Evolutionary conservation across 1,284 basidiomycete species (phyloP).

Genomic region (Puccinia triticina): DNA sequence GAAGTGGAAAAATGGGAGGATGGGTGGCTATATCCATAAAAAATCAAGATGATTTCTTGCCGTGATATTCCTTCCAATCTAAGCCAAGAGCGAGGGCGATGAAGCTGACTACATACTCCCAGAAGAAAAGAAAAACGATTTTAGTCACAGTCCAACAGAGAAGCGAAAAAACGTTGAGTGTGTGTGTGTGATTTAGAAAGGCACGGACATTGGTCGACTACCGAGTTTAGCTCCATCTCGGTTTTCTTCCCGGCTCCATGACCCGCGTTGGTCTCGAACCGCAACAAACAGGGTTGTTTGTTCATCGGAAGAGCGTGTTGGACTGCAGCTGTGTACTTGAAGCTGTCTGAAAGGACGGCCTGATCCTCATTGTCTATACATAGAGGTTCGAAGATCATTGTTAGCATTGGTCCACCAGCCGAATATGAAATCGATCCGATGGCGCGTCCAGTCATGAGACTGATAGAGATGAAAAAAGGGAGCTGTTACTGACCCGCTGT

Average conservation of each 20-base stretch:
- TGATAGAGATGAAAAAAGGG: not conserved
- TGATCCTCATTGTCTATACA: conserved; percentile 69
- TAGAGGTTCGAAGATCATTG: not conserved
- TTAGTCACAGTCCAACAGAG: not conserved
- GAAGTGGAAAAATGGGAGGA: no score
- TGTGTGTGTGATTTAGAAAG: not conserved
- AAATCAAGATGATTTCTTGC: not conserved
- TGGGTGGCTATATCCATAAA: no score
- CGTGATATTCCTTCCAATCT: conserved; percentile 39
- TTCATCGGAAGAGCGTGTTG: conserved; percentile 68
- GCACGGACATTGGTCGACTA: conserved; percentile 71
- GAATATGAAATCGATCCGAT: no score
- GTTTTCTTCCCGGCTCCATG: conserved; percentile 79
- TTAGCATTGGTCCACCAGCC: not conserved
- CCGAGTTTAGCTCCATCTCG: conserved; percentile 73
- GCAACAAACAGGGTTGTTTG: conserved; percentile 71
- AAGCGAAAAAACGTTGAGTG: not conserved
- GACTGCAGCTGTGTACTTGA: conserved; percentile 74
- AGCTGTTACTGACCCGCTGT: conserved; percentile 67
- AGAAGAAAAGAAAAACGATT: not conserved
- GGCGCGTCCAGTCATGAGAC: not conserved
- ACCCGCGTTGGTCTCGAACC: conserved; percentile 76
- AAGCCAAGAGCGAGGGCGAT: conserved; percentile 61
- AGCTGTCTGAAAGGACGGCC: conserved; percentile 77
- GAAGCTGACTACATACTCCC: conserved; percentile 62